Conservation (phyloP, 129 eudicot genomes). For the Flaveria bidentis region DNA sequence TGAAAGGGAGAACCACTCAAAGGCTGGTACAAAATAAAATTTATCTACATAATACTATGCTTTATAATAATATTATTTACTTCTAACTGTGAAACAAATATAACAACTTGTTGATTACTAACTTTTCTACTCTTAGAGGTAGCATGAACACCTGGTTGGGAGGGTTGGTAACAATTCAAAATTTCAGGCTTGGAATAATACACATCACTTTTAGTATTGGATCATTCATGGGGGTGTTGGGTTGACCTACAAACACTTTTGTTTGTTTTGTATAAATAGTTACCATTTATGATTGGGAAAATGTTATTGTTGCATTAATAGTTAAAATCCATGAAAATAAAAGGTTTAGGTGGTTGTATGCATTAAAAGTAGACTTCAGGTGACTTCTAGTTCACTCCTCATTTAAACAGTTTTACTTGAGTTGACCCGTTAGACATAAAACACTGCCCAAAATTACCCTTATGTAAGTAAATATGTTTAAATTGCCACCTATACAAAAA, state of each 20-base stretch:
- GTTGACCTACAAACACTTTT: background rate
- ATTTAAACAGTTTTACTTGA: background rate
- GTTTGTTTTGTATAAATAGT: background rate
- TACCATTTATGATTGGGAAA: background rate
- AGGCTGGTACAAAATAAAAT: slow-evolving; percentile 50
- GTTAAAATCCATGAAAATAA: background rate
- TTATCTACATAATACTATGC: background rate
- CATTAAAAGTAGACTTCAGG: background rate
- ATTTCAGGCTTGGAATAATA: background rate
- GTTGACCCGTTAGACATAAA: background rate
- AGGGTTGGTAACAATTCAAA: background rate
- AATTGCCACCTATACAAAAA: background rate
- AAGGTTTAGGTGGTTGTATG: background rate
- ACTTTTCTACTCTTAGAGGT: background rate
- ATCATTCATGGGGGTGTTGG: background rate
- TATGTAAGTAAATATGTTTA: background rate
- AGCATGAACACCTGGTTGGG: background rate
- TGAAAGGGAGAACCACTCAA: slow-evolving; percentile 61
- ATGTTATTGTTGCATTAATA: background rate
- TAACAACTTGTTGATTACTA: background rate
- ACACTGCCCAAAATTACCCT: background rate
- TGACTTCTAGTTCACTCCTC: background rate
- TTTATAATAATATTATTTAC: background rate
- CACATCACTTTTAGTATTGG: background rate
- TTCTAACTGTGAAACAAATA: background rate